These are phyloP conservation scores for Sporodiniella umbellata DNA, from an alignment of 371 early-diverging fungal genomes.

Conservation along the genomic window DNA sequence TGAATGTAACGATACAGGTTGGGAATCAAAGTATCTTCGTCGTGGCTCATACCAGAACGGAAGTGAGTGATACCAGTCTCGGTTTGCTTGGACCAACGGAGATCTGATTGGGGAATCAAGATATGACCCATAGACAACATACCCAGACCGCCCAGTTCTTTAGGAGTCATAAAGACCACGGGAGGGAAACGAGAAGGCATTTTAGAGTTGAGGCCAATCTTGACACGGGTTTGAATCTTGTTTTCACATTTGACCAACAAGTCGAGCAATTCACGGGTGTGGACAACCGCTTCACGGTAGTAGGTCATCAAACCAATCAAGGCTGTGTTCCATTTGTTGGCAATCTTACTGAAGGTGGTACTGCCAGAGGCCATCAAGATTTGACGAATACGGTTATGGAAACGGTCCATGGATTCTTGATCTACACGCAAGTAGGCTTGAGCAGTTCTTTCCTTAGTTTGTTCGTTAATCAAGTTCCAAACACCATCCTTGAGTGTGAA, in stretches of 20 bases:
- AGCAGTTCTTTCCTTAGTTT: constrained; percentile 96
- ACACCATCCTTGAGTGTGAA: constrained; percentile 93
- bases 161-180: constrained; percentile 79
- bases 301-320: constrained; percentile 97
- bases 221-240: constrained; percentile 98
- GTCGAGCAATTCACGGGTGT: constrained; percentile 95
- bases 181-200: constrained; percentile 99
- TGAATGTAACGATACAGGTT: constrained; percentile 97
- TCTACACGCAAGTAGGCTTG: constrained; percentile 95
- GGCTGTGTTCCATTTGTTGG: constrained; percentile 96
- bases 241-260: constrained; percentile 95
- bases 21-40: constrained; percentile 95
- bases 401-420: constrained; percentile 87
- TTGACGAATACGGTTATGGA: constrained; percentile 96
- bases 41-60: constrained; percentile 98
- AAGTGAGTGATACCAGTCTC: constrained; percentile 97
- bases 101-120: constrained; percentile 94
- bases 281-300: constrained; percentile 97
- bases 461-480: constrained; percentile 96
- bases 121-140: constrained; percentile 99
- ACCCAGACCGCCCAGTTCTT: constrained; percentile 97
- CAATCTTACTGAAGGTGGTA: constrained; percentile 97
- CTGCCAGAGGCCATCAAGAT: constrained; percentile 97
- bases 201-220: constrained; percentile 98
- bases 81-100: constrained; percentile 96